Evolutionary conservation across 2,329 filamentous ascomycete genomes (phyloP), one percentile per base, ranked within the genome.

Genomic region (Bretziella fagacearum): DNA sequence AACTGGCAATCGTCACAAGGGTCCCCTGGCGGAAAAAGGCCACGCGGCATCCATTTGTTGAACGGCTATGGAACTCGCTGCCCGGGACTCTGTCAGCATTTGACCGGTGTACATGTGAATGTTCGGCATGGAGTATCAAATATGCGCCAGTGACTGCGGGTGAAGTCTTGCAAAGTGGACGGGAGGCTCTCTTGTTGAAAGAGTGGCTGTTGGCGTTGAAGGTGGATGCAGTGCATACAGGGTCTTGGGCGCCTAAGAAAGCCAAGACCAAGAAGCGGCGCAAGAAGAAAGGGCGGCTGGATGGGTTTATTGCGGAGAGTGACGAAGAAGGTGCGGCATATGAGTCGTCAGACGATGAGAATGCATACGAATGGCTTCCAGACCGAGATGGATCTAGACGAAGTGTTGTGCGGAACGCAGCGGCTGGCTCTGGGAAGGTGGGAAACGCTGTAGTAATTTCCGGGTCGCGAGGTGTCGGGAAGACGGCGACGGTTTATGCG

Each of bases 401-500:
- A 6, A 50, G 48, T 23, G 48, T 50, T 13, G 45, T 47, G 5
- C 40, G 44, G 23, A 39, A 15, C 3, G 36, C 23, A 18, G 65
- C 68, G 6, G 11, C 18, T 2, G 30, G 17, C 7, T 56, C 60
- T 10, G 57, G 61, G 6, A 74, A 72, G 41, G 59, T 80, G 26
- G 70, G 71, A 44, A 95, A 95, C 61, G 74, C 80, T 0, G 74
- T 95, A n/a, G 66, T 98, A 6, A 68, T 98, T 26, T 95, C 85
- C 56, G 91, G 91, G 0, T 85, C 89, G 2, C 71, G 83, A 54
- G 91, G 91, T 0, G 89, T 81, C 58, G 93, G 91, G 2, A 98
- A 98, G 64, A 93, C 87, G 10, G 87, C 93, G 4, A 78, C 86
- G 1, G 81, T 95, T 0, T 87, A 93, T 60, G 91, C 91, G 3